These are phyloP conservation scores for Dothideomycetes sp. DNA, from an alignment of 2,329 filamentous ascomycete genomes.

Conservation along the genomic window DNA sequence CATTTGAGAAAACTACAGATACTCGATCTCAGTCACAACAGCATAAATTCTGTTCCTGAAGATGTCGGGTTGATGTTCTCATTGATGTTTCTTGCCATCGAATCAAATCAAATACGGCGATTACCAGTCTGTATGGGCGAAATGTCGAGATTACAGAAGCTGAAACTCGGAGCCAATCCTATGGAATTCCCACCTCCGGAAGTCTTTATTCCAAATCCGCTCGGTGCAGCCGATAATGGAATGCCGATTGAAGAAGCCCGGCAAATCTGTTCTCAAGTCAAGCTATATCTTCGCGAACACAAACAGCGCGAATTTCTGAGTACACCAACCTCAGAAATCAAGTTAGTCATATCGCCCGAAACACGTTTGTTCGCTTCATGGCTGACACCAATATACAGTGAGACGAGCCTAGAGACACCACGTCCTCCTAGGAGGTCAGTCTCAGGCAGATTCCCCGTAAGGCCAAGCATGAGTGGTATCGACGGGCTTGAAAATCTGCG, in stretches of 20 bases:
- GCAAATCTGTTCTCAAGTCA: slow-evolving; percentile 49
- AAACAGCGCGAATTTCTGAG: slow-evolving; percentile 21
- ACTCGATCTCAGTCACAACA: slow-evolving; percentile 83
- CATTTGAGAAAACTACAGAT: slow-evolving; percentile 82
- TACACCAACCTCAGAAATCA: slow-evolving; percentile 18
- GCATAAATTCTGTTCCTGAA: slow-evolving; percentile 65
- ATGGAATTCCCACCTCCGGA: slow-evolving; percentile 61
- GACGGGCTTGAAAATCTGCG: slow-evolving; percentile 43
- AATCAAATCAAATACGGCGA: slow-evolving; percentile 77
- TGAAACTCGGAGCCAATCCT: slow-evolving; percentile 85
- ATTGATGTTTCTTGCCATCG: slow-evolving; percentile 79
- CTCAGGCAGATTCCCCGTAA: slow-evolving; percentile 50
- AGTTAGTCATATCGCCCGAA: no score
- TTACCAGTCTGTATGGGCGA: slow-evolving; percentile 77
- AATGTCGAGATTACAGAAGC: slow-evolving; percentile 78
- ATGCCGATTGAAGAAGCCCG: slow-evolving; percentile 40
- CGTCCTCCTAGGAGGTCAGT: slow-evolving; percentile 52
- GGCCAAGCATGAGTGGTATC: slow-evolving; percentile 55
- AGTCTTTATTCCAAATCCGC: slow-evolving; percentile 29
- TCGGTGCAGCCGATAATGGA: slow-evolving; percentile 24
- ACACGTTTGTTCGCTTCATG: no score
- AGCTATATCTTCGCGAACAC: slow-evolving; percentile 44
- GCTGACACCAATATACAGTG: slow-evolving; percentile 38
- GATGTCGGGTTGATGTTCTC: slow-evolving; percentile 74
- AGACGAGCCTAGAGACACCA: slow-evolving; percentile 67